phyloP scores from a whole-genome alignment of 192 early-diverging fungal genomes.

The Martensiomyces pterosporus region DNA sequence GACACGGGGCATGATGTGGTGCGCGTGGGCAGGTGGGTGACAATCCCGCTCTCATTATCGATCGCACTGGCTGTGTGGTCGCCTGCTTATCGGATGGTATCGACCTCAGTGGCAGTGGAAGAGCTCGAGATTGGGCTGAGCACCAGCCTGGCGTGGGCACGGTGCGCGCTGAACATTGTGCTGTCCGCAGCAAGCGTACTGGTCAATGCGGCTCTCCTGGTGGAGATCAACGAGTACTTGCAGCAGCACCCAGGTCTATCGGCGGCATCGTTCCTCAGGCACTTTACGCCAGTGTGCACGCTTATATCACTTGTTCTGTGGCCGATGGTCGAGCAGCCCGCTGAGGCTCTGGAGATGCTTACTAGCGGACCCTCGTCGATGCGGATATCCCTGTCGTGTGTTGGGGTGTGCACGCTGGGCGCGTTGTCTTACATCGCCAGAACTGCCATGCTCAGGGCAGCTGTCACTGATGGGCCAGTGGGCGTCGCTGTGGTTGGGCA shows the following conservation, averaged over 20 bases:
- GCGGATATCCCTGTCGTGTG: constrained; percentile 1
- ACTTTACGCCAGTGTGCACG: constrained; percentile 36
- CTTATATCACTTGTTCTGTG: constrained; percentile 26
- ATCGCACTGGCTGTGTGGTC: constrained; percentile 16
- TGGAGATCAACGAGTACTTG: constrained; percentile 6
- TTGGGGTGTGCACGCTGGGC: constrained; percentile 23
- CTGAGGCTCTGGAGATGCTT: constrained; percentile 13
- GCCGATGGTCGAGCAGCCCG: constrained; percentile 27
- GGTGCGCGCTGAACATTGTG: constrained; percentile 1
- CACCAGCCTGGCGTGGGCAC: constrained; percentile 4
- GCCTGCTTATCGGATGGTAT: constrained; percentile 14
- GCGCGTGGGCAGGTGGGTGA: background rate
- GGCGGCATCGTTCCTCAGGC: constrained; percentile 17
- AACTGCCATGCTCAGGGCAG: constrained; percentile 15
- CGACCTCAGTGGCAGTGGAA: background rate
- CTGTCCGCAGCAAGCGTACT: constrained; percentile 10
- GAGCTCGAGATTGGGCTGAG: background rate
- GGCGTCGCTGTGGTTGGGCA: constrained; percentile 23
- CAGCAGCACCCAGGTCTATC: constrained; percentile 9
- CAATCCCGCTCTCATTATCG: background rate
- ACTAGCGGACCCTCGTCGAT: background rate
- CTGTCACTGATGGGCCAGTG: constrained; percentile 14
- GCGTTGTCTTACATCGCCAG: constrained; percentile 13
- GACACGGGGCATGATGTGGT: too few relatives aligned
- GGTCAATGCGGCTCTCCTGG: constrained; percentile 10